phyloP scores from a whole-genome alignment of 2,329 filamentous ascomycete species.

The Orbilia blumenaviensis region DNA sequence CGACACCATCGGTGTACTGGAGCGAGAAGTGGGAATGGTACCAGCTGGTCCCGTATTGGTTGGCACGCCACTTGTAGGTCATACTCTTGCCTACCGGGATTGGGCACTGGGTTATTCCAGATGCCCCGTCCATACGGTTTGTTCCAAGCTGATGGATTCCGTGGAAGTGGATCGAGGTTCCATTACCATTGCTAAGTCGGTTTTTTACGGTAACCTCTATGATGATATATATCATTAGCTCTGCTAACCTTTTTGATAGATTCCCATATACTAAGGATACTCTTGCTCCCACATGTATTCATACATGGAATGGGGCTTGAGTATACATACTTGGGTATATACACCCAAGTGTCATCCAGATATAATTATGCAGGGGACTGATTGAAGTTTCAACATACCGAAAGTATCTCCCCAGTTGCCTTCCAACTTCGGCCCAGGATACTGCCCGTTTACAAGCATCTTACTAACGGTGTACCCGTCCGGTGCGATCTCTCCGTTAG shows the following conservation, averaged over 20 bases:
- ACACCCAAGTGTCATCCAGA: too few relatives aligned
- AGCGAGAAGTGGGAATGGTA: conserved; percentile 70
- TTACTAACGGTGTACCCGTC: conserved; percentile 66
- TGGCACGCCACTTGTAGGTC: conserved; percentile 69
- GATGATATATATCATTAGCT: conserved; percentile 43
- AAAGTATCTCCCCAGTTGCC: conserved; percentile 72
- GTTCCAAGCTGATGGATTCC: conserved; percentile 67
- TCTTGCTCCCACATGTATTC: conserved; percentile 27
- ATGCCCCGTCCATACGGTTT: conserved; percentile 69
- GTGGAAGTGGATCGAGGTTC: conserved; percentile 67
- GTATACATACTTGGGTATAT: background rate
- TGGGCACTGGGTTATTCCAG: conserved; percentile 65
- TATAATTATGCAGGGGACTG: too few relatives aligned
- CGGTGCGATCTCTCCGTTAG: conserved; percentile 65
- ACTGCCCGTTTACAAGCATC: conserved; percentile 71
- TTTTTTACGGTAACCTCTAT: conserved; percentile 62
- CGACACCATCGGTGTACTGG: conserved; percentile 69
- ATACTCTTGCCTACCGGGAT: conserved; percentile 62
- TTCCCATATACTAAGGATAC: too few relatives aligned
- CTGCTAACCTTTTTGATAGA: too few relatives aligned
- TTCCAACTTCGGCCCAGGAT: conserved; percentile 73
- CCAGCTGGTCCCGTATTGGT: conserved; percentile 67
- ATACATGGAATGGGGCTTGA: too few relatives aligned
- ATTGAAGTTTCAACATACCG: conserved; percentile 59
- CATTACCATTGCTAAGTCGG: conserved; percentile 59